Evolutionary conservation across 2,329 filamentous ascomycete species (phyloP).

Genomic region (Periconia sp.): DNA sequence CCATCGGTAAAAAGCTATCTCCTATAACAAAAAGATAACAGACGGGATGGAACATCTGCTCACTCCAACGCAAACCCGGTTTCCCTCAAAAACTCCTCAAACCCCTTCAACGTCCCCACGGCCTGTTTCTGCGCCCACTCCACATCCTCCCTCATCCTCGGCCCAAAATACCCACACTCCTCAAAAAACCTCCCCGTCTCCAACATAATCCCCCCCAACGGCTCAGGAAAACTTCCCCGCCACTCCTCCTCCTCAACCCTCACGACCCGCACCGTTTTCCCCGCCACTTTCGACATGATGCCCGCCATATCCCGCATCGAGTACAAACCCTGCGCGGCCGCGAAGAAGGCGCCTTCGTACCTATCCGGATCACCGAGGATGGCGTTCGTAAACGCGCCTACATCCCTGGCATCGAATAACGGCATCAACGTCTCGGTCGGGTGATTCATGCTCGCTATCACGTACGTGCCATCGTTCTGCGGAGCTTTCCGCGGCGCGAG

Average conservation of each 20-base stretch:
- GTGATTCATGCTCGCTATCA: constrained; percentile 15
- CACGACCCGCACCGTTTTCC: constrained; percentile 36
- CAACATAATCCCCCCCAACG: constrained; percentile 17
- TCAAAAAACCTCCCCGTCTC: constrained; percentile 29
- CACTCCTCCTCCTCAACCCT: constrained; percentile 30
- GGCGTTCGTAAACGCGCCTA: constrained; percentile 47
- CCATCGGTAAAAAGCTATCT: too few relatives aligned
- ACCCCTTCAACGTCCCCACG: constrained; percentile 22
- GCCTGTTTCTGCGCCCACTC: constrained; percentile 28
- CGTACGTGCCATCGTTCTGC: constrained; percentile 27
- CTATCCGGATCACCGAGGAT: constrained; percentile 49
- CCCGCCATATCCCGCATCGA: constrained; percentile 45
- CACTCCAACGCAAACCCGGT: constrained; percentile 22
- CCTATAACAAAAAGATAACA: too few relatives aligned
- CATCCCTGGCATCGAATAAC: constrained; percentile 51
- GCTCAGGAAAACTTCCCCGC: constrained; percentile 24
- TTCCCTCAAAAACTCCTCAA: constrained; percentile 32
- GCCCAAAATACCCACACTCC: constrained; percentile 36
- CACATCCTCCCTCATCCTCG: constrained; percentile 23
- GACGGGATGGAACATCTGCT: too few relatives aligned
- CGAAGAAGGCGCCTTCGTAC: constrained; percentile 48
- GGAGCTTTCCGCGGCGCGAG: constrained; percentile 16
- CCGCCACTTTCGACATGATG: constrained; percentile 44
- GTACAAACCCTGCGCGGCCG: constrained; percentile 46
- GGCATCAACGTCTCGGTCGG: constrained; percentile 37